These are phyloP conservation scores for Agaricus bisporus DNA, from an alignment of 768 basidiomycete species.

Conservation along the genomic window DNA sequence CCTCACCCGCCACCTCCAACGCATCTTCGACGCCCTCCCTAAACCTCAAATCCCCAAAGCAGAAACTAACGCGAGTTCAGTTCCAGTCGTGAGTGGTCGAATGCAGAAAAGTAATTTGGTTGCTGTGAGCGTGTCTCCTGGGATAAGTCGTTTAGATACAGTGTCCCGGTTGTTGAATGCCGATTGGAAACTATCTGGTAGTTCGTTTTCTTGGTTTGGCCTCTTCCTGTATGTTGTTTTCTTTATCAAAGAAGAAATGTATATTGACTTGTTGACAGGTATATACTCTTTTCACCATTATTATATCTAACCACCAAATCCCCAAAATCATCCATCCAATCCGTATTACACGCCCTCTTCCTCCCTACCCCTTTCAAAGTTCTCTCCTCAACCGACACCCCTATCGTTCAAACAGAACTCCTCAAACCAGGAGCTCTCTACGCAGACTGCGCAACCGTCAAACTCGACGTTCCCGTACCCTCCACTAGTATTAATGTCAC, in stretches of 20 bases:
- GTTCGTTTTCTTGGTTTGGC: too few relatives aligned
- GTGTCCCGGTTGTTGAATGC: slow-evolving; percentile 50
- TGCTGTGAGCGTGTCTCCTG: slow-evolving; percentile 67
- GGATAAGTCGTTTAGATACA: slow-evolving; percentile 67
- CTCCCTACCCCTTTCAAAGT: slow-evolving; percentile 75
- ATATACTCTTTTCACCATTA: too few relatives aligned
- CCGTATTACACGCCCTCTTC: slow-evolving; percentile 76
- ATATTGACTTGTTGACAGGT: too few relatives aligned
- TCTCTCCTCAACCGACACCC: slow-evolving; percentile 19
- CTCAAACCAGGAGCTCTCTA: slow-evolving; percentile 76
- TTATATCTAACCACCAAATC: slow-evolving; percentile 43
- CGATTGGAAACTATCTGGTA: slow-evolving; percentile 24
- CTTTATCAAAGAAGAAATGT: too few relatives aligned
- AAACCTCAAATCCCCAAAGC: slow-evolving; percentile 43
- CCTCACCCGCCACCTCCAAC: slow-evolving; percentile 75
- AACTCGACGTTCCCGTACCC: slow-evolving; percentile 30
- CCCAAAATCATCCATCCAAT: slow-evolving; percentile 57
- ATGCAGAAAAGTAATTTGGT: slow-evolving; percentile 69
- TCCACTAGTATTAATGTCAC: neutral
- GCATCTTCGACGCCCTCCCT: slow-evolving; percentile 70
- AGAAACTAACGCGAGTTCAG: slow-evolving; percentile 25
- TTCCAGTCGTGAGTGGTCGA: slow-evolving; percentile 30
- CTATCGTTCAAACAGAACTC: slow-evolving; percentile 36
- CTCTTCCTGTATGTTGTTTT: too few relatives aligned
- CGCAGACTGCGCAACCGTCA: slow-evolving; percentile 66